Conservation (phyloP, 768 basidiomycete genomes). For the Collybia mongolica region DNA sequence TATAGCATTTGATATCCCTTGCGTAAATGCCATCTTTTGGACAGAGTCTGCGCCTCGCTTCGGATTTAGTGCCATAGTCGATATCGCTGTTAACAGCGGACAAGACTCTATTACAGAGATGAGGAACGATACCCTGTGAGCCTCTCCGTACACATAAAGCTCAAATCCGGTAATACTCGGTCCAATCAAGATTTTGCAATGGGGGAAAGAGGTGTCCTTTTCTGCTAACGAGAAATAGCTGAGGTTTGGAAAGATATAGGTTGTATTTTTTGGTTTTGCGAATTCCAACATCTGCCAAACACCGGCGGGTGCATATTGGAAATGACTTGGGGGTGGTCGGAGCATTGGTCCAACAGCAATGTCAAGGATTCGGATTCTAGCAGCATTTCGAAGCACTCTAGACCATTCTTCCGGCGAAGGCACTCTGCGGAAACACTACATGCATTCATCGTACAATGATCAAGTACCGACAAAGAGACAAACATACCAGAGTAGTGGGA, state of each 20-base stretch:
- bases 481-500: background rate
- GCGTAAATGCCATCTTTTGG: no score
- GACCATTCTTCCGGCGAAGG: background rate
- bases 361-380: background rate
- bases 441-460: no score
- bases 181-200: background rate
- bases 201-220: background rate
- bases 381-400: background rate
- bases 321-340: background rate
- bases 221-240: background rate
- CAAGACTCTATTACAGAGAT: no score
- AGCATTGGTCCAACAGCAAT: background rate
- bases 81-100: no score
- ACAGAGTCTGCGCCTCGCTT: no score
- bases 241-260: background rate
- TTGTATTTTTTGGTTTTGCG: background rate
- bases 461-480: background rate
- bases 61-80: no score
- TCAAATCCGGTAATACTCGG: background rate
- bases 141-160: no score
- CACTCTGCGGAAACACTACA: background rate
- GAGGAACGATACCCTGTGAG: no score
- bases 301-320: background rate
- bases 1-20: no score
- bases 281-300: slow-evolving; percentile 1